Evolutionary conservation across 1,284 basidiomycete species (phyloP).

Genomic region (Fomitiporia mediterranea): DNA sequence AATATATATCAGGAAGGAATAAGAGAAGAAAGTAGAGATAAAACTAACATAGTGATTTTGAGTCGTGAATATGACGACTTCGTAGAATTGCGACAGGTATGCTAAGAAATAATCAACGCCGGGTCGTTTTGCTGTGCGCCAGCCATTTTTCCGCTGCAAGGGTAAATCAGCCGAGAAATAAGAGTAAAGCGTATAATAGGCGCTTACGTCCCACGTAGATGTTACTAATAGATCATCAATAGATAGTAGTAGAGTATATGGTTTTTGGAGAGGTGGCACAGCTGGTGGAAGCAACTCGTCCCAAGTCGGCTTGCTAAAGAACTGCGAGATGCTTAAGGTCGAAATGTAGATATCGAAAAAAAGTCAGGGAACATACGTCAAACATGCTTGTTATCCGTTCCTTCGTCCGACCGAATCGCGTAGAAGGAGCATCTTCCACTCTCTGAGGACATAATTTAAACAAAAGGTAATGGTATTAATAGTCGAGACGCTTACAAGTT

Average conservation of each 20-base stretch:
- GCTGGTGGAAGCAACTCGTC: conserved; percentile 86
- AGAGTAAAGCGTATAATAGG: neutral
- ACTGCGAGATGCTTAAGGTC: conserved; percentile 39
- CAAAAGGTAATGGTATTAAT: neutral
- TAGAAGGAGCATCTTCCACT: conserved; percentile 50
- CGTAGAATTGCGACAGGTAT: conserved; percentile 96
- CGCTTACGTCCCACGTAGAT: conserved; percentile 91
- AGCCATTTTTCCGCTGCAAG: conserved; percentile 73
- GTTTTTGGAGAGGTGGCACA: conserved; percentile 81
- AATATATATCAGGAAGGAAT: conserved; percentile 10
- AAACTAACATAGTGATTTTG: conserved; percentile 82
- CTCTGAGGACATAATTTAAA: conserved; percentile 36
- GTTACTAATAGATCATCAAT: conserved; percentile 91
- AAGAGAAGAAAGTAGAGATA: neutral
- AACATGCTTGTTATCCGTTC: conserved; percentile 57
- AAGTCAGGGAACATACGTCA: conserved; percentile 43
- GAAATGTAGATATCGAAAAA: too few species aligned
- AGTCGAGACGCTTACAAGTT: conserved; percentile 40
- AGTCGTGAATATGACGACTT: conserved; percentile 93
- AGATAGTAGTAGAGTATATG: conserved; percentile 89
- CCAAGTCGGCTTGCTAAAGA: conserved; percentile 92
- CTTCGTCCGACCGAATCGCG: conserved; percentile 58
- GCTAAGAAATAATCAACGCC: conserved; percentile 97
- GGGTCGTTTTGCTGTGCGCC: conserved; percentile 91
- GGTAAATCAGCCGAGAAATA: neutral